A percentile compares a stretch with the other conserved stretches of the same genome.
Conservation (phyloP, 192 early-diverging fungal genomes). For the Umbelopsis ramanniana region DNA sequence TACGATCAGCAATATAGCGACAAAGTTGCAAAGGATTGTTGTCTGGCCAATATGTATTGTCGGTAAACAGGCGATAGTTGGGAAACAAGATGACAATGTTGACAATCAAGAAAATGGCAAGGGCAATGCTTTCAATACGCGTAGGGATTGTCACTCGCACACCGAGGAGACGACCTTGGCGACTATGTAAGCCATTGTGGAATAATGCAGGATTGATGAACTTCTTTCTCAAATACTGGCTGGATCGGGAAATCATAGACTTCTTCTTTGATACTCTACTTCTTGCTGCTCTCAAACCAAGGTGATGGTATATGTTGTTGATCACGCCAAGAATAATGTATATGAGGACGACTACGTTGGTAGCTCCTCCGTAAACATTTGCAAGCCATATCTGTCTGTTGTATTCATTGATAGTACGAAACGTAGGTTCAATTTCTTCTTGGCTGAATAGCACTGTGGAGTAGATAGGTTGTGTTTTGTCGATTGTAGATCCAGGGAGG, state of each 20-base stretch:
- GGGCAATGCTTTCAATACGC: slow-evolving; percentile 14
- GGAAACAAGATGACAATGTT: slow-evolving; percentile 24
- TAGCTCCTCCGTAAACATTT: background rate
- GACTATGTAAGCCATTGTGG: background rate
- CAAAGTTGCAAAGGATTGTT: background rate
- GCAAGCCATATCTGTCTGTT: background rate
- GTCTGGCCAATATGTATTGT: slow-evolving; percentile 21
- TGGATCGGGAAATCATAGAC: background rate
- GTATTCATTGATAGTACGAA: background rate
- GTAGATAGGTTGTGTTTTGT: background rate
- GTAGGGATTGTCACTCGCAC: slow-evolving; percentile 8
- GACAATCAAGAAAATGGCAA: slow-evolving; percentile 4
- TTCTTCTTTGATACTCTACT: background rate
- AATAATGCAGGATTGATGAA: slow-evolving; percentile 21
- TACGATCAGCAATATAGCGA: slow-evolving; percentile 23
- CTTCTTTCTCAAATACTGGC: background rate
- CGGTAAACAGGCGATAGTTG: slow-evolving; percentile 8
- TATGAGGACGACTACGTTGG: background rate
- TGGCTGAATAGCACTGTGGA: background rate
- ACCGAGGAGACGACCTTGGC: background rate
- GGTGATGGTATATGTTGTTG: background rate
- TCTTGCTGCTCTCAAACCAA: background rate
- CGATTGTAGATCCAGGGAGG: background rate
- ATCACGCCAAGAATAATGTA: background rate
- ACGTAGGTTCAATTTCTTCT: background rate